A percentile compares a stretch with the other conserved stretches of the same genome.
These are phyloP conservation scores for Verbascum thapsus DNA, from an alignment of 257 asterid genomes.

Conservation along the genomic window DNA sequence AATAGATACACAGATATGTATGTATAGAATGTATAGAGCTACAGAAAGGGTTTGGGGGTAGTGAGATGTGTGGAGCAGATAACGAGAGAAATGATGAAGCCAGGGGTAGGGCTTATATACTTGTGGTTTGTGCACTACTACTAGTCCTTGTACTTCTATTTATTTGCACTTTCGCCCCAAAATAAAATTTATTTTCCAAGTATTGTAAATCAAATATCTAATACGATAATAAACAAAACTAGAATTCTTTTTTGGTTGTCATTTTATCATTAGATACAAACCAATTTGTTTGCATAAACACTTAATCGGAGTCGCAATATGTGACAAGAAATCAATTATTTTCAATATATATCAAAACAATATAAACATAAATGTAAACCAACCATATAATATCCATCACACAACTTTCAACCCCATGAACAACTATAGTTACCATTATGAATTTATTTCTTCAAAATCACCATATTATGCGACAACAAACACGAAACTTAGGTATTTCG, in stretches of 20 bases:
- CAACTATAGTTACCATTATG: background rate
- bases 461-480: constrained; percentile 23
- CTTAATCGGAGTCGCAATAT: background rate
- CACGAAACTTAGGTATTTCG: constrained; percentile 4
- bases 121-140: constrained; percentile 14
- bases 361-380: background rate
- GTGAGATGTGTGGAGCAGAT: constrained; percentile 24
- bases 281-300: background rate
- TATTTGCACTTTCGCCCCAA: background rate
- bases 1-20: constrained; percentile 5
- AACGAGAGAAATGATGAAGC: constrained; percentile 20
- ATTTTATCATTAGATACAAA: background rate
- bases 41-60: background rate
- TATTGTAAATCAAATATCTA: background rate
- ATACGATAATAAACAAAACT: too few relatives aligned
- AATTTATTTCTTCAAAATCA: constrained; percentile 10
- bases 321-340: background rate
- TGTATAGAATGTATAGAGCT: constrained; percentile 3
- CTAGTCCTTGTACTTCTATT: constrained; percentile 19
- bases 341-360: background rate
- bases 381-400: background rate
- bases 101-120: constrained; percentile 7
- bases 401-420: background rate
- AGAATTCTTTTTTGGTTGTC: background rate
- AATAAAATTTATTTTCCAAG: background rate